A percentile compares a stretch with the other conserved stretches of the same genome.
These are phyloP conservation scores for Physcomitrellopsis africana DNA, from an alignment of 225 moss, liverwort and hornwort species.

Conservation along the genomic window DNA sequence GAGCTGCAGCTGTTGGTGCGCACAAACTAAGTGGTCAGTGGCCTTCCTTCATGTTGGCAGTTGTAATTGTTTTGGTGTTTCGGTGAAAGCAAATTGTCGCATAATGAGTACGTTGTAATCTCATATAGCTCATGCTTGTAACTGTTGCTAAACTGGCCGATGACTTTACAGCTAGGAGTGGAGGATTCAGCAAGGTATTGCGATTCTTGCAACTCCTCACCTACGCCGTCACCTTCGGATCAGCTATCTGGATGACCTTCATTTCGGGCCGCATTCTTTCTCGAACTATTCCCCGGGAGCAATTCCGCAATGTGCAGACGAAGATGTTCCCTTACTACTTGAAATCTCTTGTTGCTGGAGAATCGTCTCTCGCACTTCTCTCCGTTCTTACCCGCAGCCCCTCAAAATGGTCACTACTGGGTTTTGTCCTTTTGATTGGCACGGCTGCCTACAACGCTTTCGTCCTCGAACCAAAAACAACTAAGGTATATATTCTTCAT, in stretches of 20 bases:
- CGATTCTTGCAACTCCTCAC: conserved; percentile 57
- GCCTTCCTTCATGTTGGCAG: neutral
- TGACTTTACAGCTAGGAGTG: neutral
- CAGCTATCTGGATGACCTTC: conserved; percentile 88
- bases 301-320: conserved; percentile 79
- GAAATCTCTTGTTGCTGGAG: conserved; percentile 50
- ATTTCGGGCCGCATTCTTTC: conserved; percentile 65
- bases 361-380: conserved; percentile 45
- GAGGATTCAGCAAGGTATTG: conserved; percentile 40
- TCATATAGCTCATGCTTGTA: no score
- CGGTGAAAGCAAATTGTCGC: no score
- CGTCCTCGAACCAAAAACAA: conserved; percentile 80
- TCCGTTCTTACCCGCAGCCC: conserved; percentile 40
- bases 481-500: conserved; percentile 56
- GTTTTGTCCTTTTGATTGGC: conserved; percentile 43
- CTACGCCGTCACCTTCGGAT: conserved; percentile 59
- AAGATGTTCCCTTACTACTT: conserved; percentile 69
- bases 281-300: conserved; percentile 60
- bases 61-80: no score
- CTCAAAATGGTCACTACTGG: conserved; percentile 56
- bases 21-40: conserved; percentile 24
- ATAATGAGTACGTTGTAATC: no score
- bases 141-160: neutral
- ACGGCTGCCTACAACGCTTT: conserved; percentile 60
- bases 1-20: conserved; percentile 35